Conservation (phyloP, 345 rosid genomes). For the Pugionium dolabratum region DNA sequence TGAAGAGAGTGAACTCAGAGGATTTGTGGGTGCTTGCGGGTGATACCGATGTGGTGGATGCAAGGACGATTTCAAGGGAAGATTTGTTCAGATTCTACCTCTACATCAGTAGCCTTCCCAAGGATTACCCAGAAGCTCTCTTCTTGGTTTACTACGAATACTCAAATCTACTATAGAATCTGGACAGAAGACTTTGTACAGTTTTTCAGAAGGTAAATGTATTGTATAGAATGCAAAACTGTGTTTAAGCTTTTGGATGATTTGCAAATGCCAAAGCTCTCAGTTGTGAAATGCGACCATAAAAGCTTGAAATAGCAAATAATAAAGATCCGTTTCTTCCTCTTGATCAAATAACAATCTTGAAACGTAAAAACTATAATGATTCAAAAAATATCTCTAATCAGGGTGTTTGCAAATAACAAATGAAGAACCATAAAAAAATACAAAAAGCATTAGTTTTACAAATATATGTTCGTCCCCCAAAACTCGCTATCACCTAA, state of each 20-base stretch:
- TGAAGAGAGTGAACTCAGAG: conserved; percentile 94
- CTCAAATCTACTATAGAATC: conserved; percentile 41
- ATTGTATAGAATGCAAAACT: conserved; percentile 36
- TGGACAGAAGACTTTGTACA: conserved; percentile 36
- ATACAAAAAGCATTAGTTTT: conserved; percentile 28
- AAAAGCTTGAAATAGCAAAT: conserved; percentile 16
- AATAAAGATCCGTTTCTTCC: conserved; percentile 16
- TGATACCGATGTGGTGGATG: conserved; percentile 77
- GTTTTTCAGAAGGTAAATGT: conserved; percentile 30
- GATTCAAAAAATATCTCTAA: conserved; percentile 3
- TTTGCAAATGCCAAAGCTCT: conserved; percentile 34
- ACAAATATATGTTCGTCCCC: conserved; percentile 35
- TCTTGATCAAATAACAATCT: conserved; percentile 1
- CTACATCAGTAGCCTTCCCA: conserved; percentile 78
- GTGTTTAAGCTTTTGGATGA: conserved; percentile 25
- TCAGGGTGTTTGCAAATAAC: conserved; percentile 13
- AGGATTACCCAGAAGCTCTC: conserved; percentile 79
- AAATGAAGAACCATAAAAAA: conserved; percentile 18
- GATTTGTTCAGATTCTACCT: conserved; percentile 84
- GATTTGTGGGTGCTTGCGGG: conserved; percentile 98
- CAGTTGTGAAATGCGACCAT: conserved; percentile 20
- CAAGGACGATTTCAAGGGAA: conserved; percentile 61
- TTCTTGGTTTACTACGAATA: conserved; percentile 89
- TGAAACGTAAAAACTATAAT: conserved; percentile 1
- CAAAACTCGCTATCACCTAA: conserved; percentile 28